Evolutionary conservation across 345 rosid species (phyloP).

Genomic region (Mallotus nudiflorus): DNA sequence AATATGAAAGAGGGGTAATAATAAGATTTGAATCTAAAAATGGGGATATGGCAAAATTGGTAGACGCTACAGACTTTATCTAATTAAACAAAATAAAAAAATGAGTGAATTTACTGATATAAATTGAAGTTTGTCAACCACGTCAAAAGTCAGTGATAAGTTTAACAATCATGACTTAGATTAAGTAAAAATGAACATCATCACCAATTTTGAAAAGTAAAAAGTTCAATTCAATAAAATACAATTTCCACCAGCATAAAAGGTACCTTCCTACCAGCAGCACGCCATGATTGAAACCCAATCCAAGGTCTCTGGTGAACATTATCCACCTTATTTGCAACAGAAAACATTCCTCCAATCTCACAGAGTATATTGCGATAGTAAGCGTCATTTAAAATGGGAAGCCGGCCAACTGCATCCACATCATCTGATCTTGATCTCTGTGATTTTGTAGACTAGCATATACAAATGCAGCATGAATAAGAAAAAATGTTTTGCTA

Average conservation of each 20-base stretch:
- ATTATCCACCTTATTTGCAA: slow-evolving; percentile 86
- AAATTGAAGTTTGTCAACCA: not conserved
- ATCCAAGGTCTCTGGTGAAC: slow-evolving; percentile 98
- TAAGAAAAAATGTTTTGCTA: slow-evolving; percentile 8
- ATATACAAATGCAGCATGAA: slow-evolving; percentile 20
- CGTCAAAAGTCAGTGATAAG: not conserved
- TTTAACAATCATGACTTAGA: not conserved
- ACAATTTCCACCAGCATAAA: slow-evolving; percentile 19
- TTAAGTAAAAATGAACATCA: not conserved
- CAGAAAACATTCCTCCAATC: slow-evolving; percentile 93
- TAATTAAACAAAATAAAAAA: slow-evolving; percentile 3
- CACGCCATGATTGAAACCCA: slow-evolving; percentile 99
- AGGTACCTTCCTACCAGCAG: slow-evolving; percentile 95
- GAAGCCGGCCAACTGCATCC: slow-evolving; percentile 81
- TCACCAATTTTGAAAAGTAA: not conserved
- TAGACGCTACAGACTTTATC: too few species aligned
- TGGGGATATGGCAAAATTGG: too few species aligned
- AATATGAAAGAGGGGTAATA: too few species aligned
- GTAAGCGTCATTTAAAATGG: slow-evolving; percentile 60
- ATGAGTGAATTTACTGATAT: not conserved
- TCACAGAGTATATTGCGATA: slow-evolving; percentile 78
- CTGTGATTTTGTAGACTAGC: slow-evolving; percentile 65
- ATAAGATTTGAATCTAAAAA: too few species aligned
- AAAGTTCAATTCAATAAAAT: not conserved
- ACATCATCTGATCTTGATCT: slow-evolving; percentile 95